These are phyloP conservation scores for Alternaria hordeiaustralica DNA, from an alignment of 2,329 filamentous ascomycete species.

Conservation along the genomic window DNA sequence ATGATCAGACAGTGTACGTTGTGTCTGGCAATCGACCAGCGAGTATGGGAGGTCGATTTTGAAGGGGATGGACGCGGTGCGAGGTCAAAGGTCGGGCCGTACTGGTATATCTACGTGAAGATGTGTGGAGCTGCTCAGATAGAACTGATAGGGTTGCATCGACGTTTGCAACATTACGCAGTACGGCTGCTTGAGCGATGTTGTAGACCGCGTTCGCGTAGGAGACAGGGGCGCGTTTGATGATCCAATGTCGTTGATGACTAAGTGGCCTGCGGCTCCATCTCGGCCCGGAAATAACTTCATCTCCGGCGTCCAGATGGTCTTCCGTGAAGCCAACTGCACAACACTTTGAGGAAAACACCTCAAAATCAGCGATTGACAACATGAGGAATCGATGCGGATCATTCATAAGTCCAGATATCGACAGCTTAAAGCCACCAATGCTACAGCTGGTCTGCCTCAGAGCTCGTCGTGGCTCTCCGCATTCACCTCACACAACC, in stretches of 20 bases:
- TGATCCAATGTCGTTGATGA: neutral
- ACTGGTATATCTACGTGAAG: too few species aligned
- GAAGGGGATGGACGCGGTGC: neutral
- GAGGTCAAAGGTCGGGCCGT: neutral
- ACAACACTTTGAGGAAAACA: neutral
- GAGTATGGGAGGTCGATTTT: neutral
- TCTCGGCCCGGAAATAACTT: neutral
- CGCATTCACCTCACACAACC: constrained; percentile 18
- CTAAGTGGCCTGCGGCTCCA: neutral
- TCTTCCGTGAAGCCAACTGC: neutral
- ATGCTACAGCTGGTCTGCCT: neutral
- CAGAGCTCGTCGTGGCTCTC: neutral
- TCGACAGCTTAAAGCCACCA: fast-evolving
- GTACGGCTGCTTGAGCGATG: neutral
- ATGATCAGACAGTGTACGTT: neutral
- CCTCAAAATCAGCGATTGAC: neutral
- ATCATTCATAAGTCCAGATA: neutral
- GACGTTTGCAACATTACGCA: neutral
- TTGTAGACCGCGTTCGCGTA: neutral
- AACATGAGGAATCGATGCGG: neutral
- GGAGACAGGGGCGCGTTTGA: neutral
- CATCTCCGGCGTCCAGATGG: neutral
- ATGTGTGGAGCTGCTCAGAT: neutral
- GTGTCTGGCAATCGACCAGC: neutral
- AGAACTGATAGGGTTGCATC: fast-evolving